Evolutionary conservation across 2,329 filamentous ascomycete species (phyloP).

Genomic region (Botrytis fragariae): DNA sequence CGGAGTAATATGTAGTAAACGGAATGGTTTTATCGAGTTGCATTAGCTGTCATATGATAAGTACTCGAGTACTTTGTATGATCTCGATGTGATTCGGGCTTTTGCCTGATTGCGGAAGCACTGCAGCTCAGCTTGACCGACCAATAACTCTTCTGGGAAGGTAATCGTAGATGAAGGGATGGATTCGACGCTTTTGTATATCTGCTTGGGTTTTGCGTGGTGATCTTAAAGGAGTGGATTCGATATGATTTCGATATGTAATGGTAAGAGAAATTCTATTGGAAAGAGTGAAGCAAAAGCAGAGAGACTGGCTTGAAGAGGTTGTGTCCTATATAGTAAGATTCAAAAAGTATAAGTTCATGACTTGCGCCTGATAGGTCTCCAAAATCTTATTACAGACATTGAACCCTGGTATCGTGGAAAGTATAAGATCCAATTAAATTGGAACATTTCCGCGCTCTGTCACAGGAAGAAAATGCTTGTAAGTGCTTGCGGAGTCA

Average conservation of each 20-base stretch:
- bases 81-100: constrained; percentile 5
- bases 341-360: neutral
- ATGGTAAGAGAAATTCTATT: neutral
- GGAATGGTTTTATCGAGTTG: constrained; percentile 1
- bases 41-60: constrained; percentile 9
- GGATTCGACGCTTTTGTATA: neutral
- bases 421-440: constrained; percentile 19
- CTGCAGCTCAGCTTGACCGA: constrained; percentile 9
- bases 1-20: neutral
- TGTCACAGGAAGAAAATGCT: constrained; percentile 2
- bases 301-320: neutral
- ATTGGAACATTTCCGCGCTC: constrained; percentile 14
- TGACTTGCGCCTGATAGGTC: constrained; percentile 16
- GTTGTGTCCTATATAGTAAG: constrained; percentile 2
- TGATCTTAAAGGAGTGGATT: neutral
- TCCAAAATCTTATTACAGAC: constrained; percentile 14
- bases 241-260: neutral
- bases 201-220: neutral
- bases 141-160: constrained; percentile 6
- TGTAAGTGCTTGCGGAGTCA: constrained; percentile 12
- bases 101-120: neutral
- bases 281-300: neutral
- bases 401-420: constrained; percentile 5
- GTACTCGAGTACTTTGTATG: neutral
- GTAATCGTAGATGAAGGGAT: neutral